Conservation (phyloP, 2,329 filamentous ascomycete genomes). For the Neoscytalidium dimidiatum region DNA sequence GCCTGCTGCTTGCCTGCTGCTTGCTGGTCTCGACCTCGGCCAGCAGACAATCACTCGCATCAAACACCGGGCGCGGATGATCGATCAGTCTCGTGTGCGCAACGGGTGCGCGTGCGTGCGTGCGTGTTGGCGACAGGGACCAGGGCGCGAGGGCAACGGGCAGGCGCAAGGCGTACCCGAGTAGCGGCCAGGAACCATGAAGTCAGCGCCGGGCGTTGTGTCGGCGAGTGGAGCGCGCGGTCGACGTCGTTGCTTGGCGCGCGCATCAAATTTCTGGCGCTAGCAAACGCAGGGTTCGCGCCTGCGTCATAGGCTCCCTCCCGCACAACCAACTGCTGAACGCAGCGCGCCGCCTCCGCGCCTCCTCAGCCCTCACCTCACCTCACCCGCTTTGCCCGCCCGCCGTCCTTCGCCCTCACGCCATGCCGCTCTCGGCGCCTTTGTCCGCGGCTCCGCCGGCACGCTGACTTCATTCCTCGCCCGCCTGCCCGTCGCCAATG, state of each 20-base stretch:
- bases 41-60: no score
- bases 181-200: slow-evolving; percentile 3
- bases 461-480: slow-evolving; percentile 1
- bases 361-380: background rate
- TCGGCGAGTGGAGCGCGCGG: background rate
- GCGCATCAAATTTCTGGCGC: background rate
- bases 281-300: background rate
- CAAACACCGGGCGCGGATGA: no score
- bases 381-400: background rate
- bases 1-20: no score
- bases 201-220: background rate
- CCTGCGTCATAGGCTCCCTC: slow-evolving; percentile 10
- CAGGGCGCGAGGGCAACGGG: background rate
- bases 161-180: background rate
- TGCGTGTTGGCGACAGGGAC: no score
- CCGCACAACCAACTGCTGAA: background rate
- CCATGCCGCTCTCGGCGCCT: background rate
- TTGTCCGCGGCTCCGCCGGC: background rate
- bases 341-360: background rate
- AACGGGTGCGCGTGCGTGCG: no score
- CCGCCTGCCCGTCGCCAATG: background rate
- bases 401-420: background rate
- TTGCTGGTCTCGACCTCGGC: slow-evolving; percentile 7
- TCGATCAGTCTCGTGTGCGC: no score
- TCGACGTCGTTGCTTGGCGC: slow-evolving; percentile 8